Conservation (phyloP, 805 yeast species). For the Blastobotrys robertii region DNA sequence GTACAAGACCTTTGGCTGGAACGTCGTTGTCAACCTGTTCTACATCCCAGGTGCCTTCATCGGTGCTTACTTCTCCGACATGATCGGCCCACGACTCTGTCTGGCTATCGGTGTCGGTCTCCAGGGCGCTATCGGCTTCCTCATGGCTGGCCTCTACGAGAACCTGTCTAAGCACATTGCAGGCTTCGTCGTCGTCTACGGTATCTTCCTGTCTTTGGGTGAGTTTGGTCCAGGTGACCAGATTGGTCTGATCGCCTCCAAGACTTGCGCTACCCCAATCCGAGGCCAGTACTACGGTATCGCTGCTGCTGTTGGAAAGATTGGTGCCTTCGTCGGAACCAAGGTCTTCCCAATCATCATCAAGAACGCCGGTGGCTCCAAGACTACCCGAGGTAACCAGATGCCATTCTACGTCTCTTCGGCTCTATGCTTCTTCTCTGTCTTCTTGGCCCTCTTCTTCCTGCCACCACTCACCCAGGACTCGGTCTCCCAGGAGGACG, state of each 20-base stretch:
- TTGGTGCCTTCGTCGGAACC: constrained; percentile 89
- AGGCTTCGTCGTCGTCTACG: constrained; percentile 77
- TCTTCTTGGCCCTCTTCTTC: constrained; percentile 54
- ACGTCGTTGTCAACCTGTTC: constrained; percentile 75
- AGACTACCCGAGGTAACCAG: constrained; percentile 45
- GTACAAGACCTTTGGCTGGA: constrained; percentile 83
- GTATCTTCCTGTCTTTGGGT: constrained; percentile 79
- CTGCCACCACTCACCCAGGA: constrained; percentile 79
- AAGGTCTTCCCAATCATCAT: constrained; percentile 80
- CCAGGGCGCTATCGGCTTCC: constrained; percentile 74
- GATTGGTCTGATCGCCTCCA: constrained; percentile 79
- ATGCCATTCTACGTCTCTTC: constrained; percentile 81
- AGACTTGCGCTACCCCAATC: constrained; percentile 75
- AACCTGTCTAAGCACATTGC: constrained; percentile 52
- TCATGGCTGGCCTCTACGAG: constrained; percentile 66
- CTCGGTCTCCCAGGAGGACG: constrained; percentile 72
- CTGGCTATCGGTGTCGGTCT: constrained; percentile 53
- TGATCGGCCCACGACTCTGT: constrained; percentile 83
- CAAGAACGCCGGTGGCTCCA: constrained; percentile 42
- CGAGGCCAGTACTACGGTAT: constrained; percentile 88
- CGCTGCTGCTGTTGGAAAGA: constrained; percentile 85
- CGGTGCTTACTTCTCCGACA: constrained; percentile 83
- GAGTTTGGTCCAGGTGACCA: constrained; percentile 95
- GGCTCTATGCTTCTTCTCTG: constrained; percentile 64
- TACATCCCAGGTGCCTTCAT: constrained; percentile 83